Percentiles rank a stretch among this genome's conserved stretches.
Evolutionary conservation across 495 filamentous ascomycete genomes (phyloP).

Genomic region (Xylaria cubensis): DNA sequence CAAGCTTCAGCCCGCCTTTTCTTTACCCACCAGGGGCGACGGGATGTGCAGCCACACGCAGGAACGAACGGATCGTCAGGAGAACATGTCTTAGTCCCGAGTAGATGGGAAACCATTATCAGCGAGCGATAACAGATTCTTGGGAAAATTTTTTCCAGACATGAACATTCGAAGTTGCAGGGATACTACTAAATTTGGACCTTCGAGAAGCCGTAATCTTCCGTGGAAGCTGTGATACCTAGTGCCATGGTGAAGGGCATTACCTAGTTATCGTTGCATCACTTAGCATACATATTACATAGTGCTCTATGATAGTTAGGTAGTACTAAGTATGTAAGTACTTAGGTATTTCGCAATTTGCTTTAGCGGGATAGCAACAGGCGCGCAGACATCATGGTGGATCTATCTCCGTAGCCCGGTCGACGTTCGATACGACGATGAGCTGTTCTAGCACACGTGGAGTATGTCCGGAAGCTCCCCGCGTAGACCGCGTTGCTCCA

Average conservation of each 20-base stretch:
- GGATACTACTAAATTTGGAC: conserved; percentile 24
- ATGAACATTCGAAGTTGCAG: not conserved
- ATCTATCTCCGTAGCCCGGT: not conserved
- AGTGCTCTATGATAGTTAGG: not conserved
- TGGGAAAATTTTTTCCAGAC: conserved; percentile 18
- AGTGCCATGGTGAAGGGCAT: too few species aligned
- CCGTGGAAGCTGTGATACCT: conserved; percentile 1
- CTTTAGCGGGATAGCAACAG: conserved; percentile 12
- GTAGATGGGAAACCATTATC: conserved; percentile 3
- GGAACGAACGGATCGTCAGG: conserved; percentile 29
- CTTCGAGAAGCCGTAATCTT: conserved; percentile 15
- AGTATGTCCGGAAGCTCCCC: conserved; percentile 28
- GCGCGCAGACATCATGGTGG: conserved; percentile 16
- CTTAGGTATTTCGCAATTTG: conserved; percentile 16
- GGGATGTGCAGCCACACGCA: conserved; percentile 29
- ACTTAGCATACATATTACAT: not conserved
- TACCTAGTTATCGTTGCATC: conserved; percentile 1
- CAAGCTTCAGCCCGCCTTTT: not conserved
- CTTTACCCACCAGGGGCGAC: conserved; percentile 15
- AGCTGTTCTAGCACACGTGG: conserved; percentile 29
- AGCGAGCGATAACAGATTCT: conserved; percentile 16
- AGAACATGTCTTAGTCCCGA: conserved; percentile 9
- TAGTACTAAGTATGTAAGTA: too few species aligned
- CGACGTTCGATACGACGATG: conserved; percentile 23
- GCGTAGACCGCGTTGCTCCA: conserved; percentile 10